Percentiles rank a stretch among this genome's conserved stretches.
phyloP scores from a whole-genome alignment of 768 basidiomycete species.

The Russula virescens region DNA sequence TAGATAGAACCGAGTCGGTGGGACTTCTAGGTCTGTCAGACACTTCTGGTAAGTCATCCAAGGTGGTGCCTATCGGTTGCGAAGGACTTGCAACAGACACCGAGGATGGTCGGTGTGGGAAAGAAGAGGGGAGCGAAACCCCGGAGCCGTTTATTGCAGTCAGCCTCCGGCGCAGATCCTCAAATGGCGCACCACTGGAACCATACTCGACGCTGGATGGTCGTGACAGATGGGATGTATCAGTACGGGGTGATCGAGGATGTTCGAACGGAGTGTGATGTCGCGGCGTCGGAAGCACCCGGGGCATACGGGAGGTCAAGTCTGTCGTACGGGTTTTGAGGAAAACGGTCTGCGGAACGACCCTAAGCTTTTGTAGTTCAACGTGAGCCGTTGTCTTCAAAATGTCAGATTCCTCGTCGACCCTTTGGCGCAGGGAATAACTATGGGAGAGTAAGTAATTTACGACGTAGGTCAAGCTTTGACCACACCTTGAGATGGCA shows the following conservation, averaged over 20 bases:
- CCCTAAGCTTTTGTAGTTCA: constrained; percentile 80
- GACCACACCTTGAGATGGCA: constrained; percentile 55
- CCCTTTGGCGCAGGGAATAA: constrained; percentile 57
- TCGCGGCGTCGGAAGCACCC: constrained; percentile 36
- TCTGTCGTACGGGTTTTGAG: constrained; percentile 54
- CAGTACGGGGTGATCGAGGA: constrained; percentile 41
- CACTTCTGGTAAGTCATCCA: constrained; percentile 29
- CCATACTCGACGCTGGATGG: constrained; percentile 44
- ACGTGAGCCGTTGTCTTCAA: constrained; percentile 62
- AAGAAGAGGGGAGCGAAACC: constrained; percentile 49
- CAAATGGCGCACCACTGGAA: constrained; percentile 54
- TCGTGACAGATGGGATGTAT: constrained; percentile 46
- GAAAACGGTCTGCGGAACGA: constrained; percentile 90
- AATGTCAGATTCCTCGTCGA: constrained; percentile 58
- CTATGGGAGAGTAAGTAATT: constrained; percentile 34
- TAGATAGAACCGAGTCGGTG: constrained; percentile 75
- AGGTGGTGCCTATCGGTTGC: constrained; percentile 27
- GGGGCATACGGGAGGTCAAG: constrained; percentile 34
- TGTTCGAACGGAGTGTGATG: constrained; percentile 34
- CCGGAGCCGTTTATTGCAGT: constrained; percentile 68
- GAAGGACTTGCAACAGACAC: constrained; percentile 24
- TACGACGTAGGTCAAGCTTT: not conserved
- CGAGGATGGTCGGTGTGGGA: constrained; percentile 33
- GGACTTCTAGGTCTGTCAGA: constrained; percentile 69
- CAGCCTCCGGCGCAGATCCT: constrained; percentile 73